A percentile compares a stretch with the other conserved stretches of the same genome.
Evolutionary conservation across 225 moss, liverwort and hornwort species (phyloP).

Genomic region (Rhytidiadelphus loreus): DNA sequence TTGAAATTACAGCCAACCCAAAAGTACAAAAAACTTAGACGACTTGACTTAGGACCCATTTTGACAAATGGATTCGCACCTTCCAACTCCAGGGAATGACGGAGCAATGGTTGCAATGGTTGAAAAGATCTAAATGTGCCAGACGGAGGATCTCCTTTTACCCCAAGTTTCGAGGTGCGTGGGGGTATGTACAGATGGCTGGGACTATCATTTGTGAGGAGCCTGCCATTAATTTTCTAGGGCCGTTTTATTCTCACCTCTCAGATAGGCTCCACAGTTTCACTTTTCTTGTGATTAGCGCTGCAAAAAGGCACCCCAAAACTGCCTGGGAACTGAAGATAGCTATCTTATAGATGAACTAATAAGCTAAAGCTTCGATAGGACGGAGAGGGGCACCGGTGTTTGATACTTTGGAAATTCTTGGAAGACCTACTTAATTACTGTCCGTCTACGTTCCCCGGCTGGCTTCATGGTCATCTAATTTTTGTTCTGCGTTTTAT

Average conservation of each 20-base stretch:
- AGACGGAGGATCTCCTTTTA: neutral
- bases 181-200: neutral
- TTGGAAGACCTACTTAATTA: neutral
- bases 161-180: constrained; percentile 1
- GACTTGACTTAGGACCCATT: neutral
- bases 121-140: constrained; percentile 15
- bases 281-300: neutral
- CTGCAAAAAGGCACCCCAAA: neutral
- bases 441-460: neutral
- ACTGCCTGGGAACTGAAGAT: neutral
- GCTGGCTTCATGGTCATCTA: neutral
- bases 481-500: neutral
- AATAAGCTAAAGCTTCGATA: neutral
- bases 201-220: neutral
- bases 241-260: neutral
- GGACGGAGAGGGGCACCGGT: neutral
- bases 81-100: neutral
- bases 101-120: neutral
- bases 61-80: neutral
- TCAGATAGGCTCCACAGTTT: neutral
- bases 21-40: neutral
- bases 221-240: neutral
- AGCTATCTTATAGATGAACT: neutral
- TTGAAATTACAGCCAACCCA: neutral
- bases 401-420: neutral